Evolutionary conservation across 805 yeast genomes (phyloP), one percentile per base, ranked within the genome.

Genomic region (Candida nemodendra): DNA sequence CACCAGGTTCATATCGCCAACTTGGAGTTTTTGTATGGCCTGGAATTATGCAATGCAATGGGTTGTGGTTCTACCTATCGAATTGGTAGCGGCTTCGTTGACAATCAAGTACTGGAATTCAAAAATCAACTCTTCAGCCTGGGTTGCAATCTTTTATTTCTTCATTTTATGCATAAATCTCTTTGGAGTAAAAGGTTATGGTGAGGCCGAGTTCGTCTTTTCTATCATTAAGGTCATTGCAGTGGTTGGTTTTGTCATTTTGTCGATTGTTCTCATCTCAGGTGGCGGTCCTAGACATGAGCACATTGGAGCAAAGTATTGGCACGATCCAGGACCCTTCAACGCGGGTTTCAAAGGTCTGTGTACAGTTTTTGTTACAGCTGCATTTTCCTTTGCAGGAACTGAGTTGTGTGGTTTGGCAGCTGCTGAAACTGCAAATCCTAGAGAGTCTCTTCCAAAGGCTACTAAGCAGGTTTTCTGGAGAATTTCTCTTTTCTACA

Each of bases 221-320:
- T 72, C 77, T 43, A 32, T 65, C 21, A 64, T 72, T 42, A 78
- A 78, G 54, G 70, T 75, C n/a, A 36, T 65, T 13, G 77, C 80
- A 59, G 70, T 78, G 33, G 42, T 68, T 18, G 82, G 81, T 0
- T 78, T 77, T 51, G 65, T 72, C 39, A 68, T 78, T 36, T 56
- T 77, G 38, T 67, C 74, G 31, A 65, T 78, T 17, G 64, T 77
- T 18, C 59, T 77, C 31, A 69, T 71, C 30, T 55, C 71, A 43
- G 84, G 84, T 50, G 84, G 84, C 48, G 81, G 78, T 34, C 75
- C 76, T 21, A 47, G 54, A n/a, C 68, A 65, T 31, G 76, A 72
- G 12, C 73, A 67, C 54, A 65, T 77, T 39, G 84, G 84, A 24
- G 80, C 72, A 14, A 59, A 50, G 39, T 67, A 72, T 57, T 78